A percentile compares a stretch with the other conserved stretches of the same genome.
Evolutionary conservation across 371 early-diverging fungal species (phyloP).

Genomic region (Mortierella sp.): DNA sequence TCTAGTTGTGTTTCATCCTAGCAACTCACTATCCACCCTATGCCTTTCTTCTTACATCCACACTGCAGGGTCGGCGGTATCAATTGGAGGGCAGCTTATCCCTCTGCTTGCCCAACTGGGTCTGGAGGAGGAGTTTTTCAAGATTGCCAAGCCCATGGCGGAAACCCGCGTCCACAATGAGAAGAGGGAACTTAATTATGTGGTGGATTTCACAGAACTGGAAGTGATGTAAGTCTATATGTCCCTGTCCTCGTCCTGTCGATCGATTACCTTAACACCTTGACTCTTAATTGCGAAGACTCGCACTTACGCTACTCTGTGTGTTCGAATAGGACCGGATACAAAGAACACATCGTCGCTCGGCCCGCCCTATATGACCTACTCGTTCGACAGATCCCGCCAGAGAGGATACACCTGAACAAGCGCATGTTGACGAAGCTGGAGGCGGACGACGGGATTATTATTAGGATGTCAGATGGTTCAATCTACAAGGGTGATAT

Average conservation of each 20-base stretch:
- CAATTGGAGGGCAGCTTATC: neutral
- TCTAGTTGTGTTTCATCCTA: neutral
- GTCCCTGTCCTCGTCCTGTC: neutral
- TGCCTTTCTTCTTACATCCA: neutral
- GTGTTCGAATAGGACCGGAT: neutral
- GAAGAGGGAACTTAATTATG: neutral
- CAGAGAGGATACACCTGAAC: conserved; percentile 2
- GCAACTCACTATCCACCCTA: neutral
- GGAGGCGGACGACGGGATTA: conserved; percentile 13
- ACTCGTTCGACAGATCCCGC: conserved; percentile 1
- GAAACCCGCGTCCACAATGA: neutral
- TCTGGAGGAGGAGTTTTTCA: neutral
- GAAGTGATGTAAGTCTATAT: neutral
- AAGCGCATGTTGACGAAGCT: neutral
- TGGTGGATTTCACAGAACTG: neutral
- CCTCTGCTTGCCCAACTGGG: neutral
- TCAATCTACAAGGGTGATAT: conserved; percentile 3
- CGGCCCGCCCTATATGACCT: conserved; percentile 11
- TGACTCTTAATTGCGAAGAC: neutral
- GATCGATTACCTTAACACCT: neutral
- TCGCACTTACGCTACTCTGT: neutral
- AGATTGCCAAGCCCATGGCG: neutral
- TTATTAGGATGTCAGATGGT: neutral
- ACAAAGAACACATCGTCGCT: conserved; percentile 5
- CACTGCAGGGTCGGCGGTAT: neutral